Evolutionary conservation across 1,139 yeast species (phyloP).

Genomic region (Yamadazyma sp.): DNA sequence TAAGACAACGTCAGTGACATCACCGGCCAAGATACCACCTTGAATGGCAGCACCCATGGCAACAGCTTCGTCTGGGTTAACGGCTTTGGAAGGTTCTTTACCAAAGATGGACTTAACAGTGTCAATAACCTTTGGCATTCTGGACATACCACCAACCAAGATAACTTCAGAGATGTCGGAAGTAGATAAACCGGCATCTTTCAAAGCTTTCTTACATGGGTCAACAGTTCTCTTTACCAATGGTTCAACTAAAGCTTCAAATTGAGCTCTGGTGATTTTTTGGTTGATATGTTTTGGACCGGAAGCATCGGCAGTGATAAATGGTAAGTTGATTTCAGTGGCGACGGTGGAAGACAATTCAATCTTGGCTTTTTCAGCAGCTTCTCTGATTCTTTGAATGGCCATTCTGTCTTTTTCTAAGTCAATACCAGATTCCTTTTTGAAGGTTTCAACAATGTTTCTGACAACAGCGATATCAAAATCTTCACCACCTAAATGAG

Average conservation of each 20-base stretch:
- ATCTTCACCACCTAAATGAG: slow-evolving; percentile 99
- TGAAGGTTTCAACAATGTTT: slow-evolving; percentile 87
- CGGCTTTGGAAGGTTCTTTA: slow-evolving; percentile 96
- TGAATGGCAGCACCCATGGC: slow-evolving; percentile 99
- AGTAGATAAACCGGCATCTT: slow-evolving; percentile 87
- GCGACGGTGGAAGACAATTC: slow-evolving; percentile 92
- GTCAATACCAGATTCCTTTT: slow-evolving; percentile 89
- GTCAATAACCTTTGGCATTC: slow-evolving; percentile 99
- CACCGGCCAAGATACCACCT: slow-evolving; percentile 99
- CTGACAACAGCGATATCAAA: slow-evolving; percentile 85
- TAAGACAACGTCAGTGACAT: slow-evolving; percentile 74
- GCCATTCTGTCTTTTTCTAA: slow-evolving; percentile 95
- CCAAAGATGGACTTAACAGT: slow-evolving; percentile 93
- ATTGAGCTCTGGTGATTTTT: slow-evolving; percentile 89
- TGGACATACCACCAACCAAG: slow-evolving; percentile 99
- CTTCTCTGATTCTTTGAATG: slow-evolving; percentile 98
- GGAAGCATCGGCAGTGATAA: slow-evolving; percentile 92
- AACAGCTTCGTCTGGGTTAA: slow-evolving; percentile 99
- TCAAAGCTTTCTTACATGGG: slow-evolving; percentile 97
- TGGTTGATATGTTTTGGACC: slow-evolving; percentile 99
- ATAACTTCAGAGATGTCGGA: slow-evolving; percentile 93
- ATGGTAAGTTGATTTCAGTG: slow-evolving; percentile 95
- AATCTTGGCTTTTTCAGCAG: slow-evolving; percentile 99
- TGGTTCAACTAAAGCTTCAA: slow-evolving; percentile 87
- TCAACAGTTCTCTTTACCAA: slow-evolving; percentile 90